Evolutionary conservation across 371 early-diverging fungal genomes (phyloP), one percentile per base, ranked within the genome.

Genomic region (Capillidium rhysosporum): DNA sequence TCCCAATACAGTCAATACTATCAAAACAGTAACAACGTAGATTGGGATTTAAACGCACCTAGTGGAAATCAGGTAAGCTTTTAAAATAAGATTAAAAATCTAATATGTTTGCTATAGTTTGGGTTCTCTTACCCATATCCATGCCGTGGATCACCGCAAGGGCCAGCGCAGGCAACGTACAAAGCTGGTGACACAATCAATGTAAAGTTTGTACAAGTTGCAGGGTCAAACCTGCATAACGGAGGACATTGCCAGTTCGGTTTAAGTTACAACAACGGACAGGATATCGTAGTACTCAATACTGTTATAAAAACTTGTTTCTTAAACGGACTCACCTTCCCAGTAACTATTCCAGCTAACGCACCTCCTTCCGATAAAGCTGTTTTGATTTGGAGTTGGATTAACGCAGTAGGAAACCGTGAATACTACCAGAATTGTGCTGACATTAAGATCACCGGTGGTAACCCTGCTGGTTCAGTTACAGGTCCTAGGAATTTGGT

Each of bases 191-290:
- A 66, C 45, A 57, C 59, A 20, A 59, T 66, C 46, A 53, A 57
- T 28, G 61, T 62, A 16, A 56, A 48, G 38, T 63, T 54, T 18
- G 52, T 60, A 45, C 48, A 59, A 9, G 56, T 63, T 47, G 60
- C 57, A 2, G 61, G 59, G 26, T 7, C 38, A n/a, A 53, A 26
- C 7, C 21, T 55, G 3, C 75, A 73, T 57, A 65, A 67, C 23
- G 81, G 80, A 46, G 82, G 82, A 28, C 76, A 76, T 54, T 81
- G 83, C 54, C 76, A 80, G 63, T 82, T 77, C 55, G 65, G 83
- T 1, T 56, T 83, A 26, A 73, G 73, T 4, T 76, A 75, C 45
- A 77, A 83, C 57, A 65, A 67, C 45, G 81, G 75, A 38, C 63
- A 65, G 24, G 71, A 68, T 40, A 81, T 73, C 58, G 79, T 75